Evolutionary conservation across 352 stramenopile species (phyloP).

Genomic region (Globisporangium solare): DNA sequence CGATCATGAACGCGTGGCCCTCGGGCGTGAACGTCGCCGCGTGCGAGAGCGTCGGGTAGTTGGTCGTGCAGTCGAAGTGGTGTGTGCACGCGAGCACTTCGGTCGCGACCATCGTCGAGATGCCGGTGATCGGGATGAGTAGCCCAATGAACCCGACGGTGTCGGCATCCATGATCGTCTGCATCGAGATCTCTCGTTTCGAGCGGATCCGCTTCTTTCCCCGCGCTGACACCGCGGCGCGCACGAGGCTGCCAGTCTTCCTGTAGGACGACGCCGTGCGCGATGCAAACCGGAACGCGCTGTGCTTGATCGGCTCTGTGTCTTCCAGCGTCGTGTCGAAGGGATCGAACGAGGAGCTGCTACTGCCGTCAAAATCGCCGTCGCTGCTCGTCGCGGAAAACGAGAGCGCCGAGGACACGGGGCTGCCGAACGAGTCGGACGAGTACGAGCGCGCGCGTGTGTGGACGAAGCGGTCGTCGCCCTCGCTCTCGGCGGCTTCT

Average conservation of each 20-base stretch:
- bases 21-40: slow-evolving; percentile 75
- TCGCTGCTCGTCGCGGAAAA: slow-evolving; percentile 14
- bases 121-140: slow-evolving; percentile 64
- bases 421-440: slow-evolving; percentile 9
- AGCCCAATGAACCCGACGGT: slow-evolving; percentile 66
- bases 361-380: neutral
- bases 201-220: slow-evolving; percentile 7
- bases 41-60: slow-evolving; percentile 84
- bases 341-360: neutral
- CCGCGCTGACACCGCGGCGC: neutral
- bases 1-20: slow-evolving; percentile 57
- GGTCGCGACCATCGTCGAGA: slow-evolving; percentile 70
- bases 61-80: slow-evolving; percentile 68
- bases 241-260: neutral
- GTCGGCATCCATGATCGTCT: slow-evolving; percentile 25
- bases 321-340: neutral
- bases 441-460: neutral
- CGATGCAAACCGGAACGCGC: neutral
- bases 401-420: slow-evolving; percentile 10
- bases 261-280: neutral
- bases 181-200: slow-evolving; percentile 11
- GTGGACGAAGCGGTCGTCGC: no score
- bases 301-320: neutral
- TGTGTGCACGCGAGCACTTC: slow-evolving; percentile 60
- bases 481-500: neutral